Percentiles rank a stretch among this genome's conserved stretches.
These are phyloP conservation scores for Coemansia asiatica DNA, from an alignment of 192 early-diverging fungal species.

Conservation along the genomic window DNA sequence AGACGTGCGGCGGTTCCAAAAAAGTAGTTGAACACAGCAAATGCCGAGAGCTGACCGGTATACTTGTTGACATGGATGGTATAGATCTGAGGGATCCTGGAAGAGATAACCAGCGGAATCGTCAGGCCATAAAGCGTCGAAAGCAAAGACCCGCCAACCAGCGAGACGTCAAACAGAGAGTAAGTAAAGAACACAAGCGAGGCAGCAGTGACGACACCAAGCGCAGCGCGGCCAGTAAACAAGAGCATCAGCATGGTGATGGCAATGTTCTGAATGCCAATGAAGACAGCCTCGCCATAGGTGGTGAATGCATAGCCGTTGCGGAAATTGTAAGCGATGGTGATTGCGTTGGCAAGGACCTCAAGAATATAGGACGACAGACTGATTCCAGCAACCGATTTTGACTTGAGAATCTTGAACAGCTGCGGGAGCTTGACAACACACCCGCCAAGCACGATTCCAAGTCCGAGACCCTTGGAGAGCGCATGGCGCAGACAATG, in stretches of 20 bases:
- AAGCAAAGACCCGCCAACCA: conserved; percentile 58
- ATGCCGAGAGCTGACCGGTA: conserved; percentile 88
- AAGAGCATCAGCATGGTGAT: conserved; percentile 70
- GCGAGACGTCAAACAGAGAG: conserved; percentile 55
- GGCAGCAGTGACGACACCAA: conserved; percentile 26
- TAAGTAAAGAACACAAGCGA: conserved; percentile 54
- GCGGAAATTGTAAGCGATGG: conserved; percentile 84
- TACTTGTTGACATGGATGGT: conserved; percentile 78
- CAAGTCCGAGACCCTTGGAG: conserved; percentile 89
- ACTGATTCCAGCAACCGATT: conserved; percentile 79
- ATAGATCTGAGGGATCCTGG: conserved; percentile 88
- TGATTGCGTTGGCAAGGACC: conserved; percentile 73
- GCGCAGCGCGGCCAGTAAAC: conserved; percentile 54
- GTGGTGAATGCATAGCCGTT: conserved; percentile 85
- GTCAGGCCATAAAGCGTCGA: conserved; percentile 69
- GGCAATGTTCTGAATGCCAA: conserved; percentile 79
- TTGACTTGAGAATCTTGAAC: conserved; percentile 74
- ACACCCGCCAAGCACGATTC: conserved; percentile 91
- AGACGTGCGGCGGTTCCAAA: conserved; percentile 83
- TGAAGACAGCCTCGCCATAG: conserved; percentile 81
- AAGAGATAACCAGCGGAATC: conserved; percentile 76
- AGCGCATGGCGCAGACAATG: conserved; percentile 78
- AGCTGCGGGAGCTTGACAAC: conserved; percentile 97
- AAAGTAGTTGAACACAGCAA: conserved; percentile 88
- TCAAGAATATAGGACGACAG: conserved; percentile 80